Base-by-base conservation (phyloP, 805 yeast species). In the Metahyphopichia silvanorum region DNA sequence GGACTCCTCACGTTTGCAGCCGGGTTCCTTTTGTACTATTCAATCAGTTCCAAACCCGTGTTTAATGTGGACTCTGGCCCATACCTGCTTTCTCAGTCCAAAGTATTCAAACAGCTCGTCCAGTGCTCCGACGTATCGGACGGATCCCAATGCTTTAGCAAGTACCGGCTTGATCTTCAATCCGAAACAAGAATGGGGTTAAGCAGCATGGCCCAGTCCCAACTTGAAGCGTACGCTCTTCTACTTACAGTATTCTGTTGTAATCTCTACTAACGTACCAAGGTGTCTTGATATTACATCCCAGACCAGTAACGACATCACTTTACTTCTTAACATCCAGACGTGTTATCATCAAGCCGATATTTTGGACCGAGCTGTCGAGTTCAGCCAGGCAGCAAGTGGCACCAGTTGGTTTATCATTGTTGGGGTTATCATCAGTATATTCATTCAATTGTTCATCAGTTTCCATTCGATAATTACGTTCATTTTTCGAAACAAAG, bases 321-420 rank as follows among this genome's bases (percentile, higher is more conserved):
- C 48, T 15, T 23, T 55, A 5, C 29, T 53, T 13, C 38, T 51
- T 17, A 44, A 42, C 21, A 37, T 55, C 21, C 61, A 55, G 28
- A 38, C 41, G 14, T 57, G 63, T 34, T 47, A 43, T 26, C 47
- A 49, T 32, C 52, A 53, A 17, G 44, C 49, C 2, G 51, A 46
- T 27, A 27, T 45, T 3, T 20, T 43, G 6, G 45, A 48, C 22
- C 31, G 40, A 18, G 37, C 35, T 4, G 27, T 32, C 23, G 35
- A 31, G 5, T 25, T 39, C 16, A 29, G 32, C 10, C 20, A 21
- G 9, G 20, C 34, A n/a, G 21, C 36, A 12, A 8, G 21, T 4
- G 34, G 28, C 2, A 10, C 35, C 4, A 41, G 36, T 13, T 38
- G 40, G 42, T 19, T 24, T 25, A 23, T 35, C 8, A 31, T 26